A percentile compares a stretch with the other conserved stretches of the same genome.
Conservation (phyloP, 1,284 basidiomycete species). For the Puccinia triticina region DNA sequence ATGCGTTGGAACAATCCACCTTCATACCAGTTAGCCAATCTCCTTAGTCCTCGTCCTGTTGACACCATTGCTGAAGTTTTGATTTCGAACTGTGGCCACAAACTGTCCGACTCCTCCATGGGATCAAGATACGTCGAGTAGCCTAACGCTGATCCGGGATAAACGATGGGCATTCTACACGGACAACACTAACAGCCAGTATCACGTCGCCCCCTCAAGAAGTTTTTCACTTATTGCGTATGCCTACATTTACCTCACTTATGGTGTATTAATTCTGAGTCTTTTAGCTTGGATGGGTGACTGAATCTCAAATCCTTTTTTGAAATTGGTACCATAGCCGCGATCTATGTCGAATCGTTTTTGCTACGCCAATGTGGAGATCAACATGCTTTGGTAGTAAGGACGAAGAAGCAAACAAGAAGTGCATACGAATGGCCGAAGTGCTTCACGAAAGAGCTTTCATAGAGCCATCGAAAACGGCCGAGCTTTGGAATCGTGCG, state of each 20-base stretch:
- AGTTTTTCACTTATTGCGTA: slow-evolving; percentile 41
- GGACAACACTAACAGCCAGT: slow-evolving; percentile 32
- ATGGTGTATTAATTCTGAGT: background rate
- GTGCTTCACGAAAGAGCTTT: slow-evolving; percentile 36
- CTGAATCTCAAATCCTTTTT: background rate
- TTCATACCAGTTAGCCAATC: slow-evolving; percentile 25
- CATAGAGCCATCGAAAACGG: slow-evolving; percentile 35
- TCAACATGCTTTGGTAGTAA: slow-evolving; percentile 13
- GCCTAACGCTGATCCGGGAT: slow-evolving; percentile 30
- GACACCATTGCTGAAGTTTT: background rate
- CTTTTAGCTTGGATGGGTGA: no score
- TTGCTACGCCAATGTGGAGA: slow-evolving; percentile 31
- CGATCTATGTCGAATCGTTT: slow-evolving; percentile 38
- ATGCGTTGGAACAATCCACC: slow-evolving; percentile 33
- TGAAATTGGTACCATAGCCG: slow-evolving; percentile 17
- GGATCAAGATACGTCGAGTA: slow-evolving; percentile 25
- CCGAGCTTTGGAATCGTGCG: slow-evolving; percentile 38
- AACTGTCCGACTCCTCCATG: background rate
- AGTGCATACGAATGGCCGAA: slow-evolving; percentile 21
- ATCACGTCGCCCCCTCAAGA: slow-evolving; percentile 26
- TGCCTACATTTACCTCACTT: background rate
- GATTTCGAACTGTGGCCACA: background rate
- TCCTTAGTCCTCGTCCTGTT: background rate
- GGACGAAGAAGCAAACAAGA: slow-evolving; percentile 31
- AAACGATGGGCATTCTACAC: slow-evolving; percentile 43